These are phyloP conservation scores for Emmonsia crescens DNA, from an alignment of 2,329 filamentous ascomycete species.

Conservation along the genomic window DNA sequence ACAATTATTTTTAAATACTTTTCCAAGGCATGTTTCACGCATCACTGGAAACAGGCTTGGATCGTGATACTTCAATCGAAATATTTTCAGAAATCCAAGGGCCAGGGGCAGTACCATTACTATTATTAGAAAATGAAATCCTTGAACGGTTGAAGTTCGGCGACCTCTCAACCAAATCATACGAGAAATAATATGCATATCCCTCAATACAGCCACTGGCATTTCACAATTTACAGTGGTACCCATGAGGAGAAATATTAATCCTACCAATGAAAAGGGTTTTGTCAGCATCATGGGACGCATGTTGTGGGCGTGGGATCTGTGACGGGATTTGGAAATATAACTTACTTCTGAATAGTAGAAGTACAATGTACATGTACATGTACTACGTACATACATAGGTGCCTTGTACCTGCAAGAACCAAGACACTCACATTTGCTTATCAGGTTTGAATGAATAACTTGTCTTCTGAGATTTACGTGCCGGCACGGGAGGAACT, in stretches of 20 bases:
- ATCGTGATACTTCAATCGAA: no score
- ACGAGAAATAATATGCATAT: background rate
- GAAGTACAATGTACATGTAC: no score
- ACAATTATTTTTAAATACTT: no score
- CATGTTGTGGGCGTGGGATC: background rate
- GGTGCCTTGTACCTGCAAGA: background rate
- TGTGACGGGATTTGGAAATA: background rate
- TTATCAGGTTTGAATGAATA: background rate
- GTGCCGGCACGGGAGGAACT: no score
- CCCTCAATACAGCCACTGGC: background rate
- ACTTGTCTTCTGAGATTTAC: background rate
- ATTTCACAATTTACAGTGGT: background rate
- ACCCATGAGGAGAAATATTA: no score
- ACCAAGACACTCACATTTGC: background rate
- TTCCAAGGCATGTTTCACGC: no score
- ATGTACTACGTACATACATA: no score
- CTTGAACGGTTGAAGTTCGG: background rate
- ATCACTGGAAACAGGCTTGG: no score
- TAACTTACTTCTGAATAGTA: no score
- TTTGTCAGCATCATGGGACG: background rate
- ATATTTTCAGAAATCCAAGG: no score
- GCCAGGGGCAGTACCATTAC: background rate
- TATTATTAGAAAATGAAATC: background rate
- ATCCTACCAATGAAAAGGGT: background rate
- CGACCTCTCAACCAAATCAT: background rate